These are phyloP conservation scores for Globisporangium ultimum DNA, from an alignment of 352 stramenopile species.

Conservation along the genomic window DNA sequence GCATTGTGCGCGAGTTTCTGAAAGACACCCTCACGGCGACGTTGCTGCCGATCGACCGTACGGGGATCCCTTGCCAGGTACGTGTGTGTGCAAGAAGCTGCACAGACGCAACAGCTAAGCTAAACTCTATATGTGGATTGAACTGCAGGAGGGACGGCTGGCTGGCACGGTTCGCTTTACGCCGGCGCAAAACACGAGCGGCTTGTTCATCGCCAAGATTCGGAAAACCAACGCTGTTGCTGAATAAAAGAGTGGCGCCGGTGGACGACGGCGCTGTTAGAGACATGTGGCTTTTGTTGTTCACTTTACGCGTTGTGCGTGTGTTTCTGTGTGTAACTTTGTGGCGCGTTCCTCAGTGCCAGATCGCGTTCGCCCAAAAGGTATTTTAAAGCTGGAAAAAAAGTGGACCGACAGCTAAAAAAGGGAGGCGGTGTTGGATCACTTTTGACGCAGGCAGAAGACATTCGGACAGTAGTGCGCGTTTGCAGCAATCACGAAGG, in stretches of 20 bases:
- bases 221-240: constrained; percentile 16
- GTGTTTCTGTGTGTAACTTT: too few relatives aligned
- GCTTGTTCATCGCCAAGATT: constrained; percentile 72
- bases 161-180: constrained; percentile 67
- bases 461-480: too few relatives aligned
- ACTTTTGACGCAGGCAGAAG: too few relatives aligned
- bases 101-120: neutral
- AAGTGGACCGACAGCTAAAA: too few relatives aligned
- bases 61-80: constrained; percentile 53
- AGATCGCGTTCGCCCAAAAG: too few relatives aligned
- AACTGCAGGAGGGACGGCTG: constrained; percentile 38
- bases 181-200: constrained; percentile 62
- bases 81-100: neutral
- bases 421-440: too few relatives aligned
- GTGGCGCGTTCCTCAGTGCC: too few relatives aligned
- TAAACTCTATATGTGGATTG: neutral
- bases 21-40: constrained; percentile 29
- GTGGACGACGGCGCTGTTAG: neutral
- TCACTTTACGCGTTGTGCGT: too few relatives aligned
- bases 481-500: too few relatives aligned
- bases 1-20: constrained; percentile 86
- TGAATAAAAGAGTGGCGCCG: neutral
- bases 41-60: constrained; percentile 32
- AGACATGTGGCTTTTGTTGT: too few relatives aligned
- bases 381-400: too few relatives aligned